Conservation (phyloP, 2,329 filamentous ascomycete genomes). For the Dactylellina haptotyla region DNA sequence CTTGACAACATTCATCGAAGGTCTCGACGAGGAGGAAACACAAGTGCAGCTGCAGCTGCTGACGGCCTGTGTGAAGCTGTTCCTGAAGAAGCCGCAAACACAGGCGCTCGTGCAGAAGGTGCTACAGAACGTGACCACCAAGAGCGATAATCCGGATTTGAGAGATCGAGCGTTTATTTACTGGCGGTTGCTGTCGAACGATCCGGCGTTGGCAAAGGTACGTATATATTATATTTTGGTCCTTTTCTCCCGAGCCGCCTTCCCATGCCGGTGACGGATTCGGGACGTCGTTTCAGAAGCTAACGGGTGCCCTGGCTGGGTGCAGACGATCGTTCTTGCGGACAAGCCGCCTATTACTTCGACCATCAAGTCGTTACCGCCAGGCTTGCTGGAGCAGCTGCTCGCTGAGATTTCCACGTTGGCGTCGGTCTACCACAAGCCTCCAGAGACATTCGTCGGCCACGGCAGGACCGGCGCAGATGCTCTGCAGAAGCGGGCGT, state of each 20-base stretch:
- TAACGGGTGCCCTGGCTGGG: conserved; percentile 27
- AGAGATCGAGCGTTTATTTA: conserved; percentile 97
- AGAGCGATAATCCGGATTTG: conserved; percentile 97
- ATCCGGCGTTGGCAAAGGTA: conserved; percentile 88
- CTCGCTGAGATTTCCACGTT: conserved; percentile 91
- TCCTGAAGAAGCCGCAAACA: conserved; percentile 93
- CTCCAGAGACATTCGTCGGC: conserved; percentile 96
- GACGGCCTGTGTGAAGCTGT: conserved; percentile 95
- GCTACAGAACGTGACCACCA: conserved; percentile 87
- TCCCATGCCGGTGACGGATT: too few relatives aligned
- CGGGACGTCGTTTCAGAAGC: neutral
- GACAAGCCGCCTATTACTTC: conserved; percentile 93
- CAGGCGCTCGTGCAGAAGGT: conserved; percentile 94
- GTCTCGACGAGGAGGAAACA: conserved; percentile 94
- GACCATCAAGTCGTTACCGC: conserved; percentile 89
- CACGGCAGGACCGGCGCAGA: conserved; percentile 94
- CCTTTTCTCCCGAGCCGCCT: too few relatives aligned
- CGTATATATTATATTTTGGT: neutral
- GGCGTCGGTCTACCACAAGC: conserved; percentile 98
- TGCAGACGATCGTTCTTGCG: conserved; percentile 83
- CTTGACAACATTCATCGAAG: conserved; percentile 86
- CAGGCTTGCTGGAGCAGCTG: conserved; percentile 85
- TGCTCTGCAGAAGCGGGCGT: conserved; percentile 91
- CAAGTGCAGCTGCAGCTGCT: conserved; percentile 98
- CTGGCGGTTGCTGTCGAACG: conserved; percentile 93